phyloP scores from a whole-genome alignment of 2,329 filamentous ascomycete genomes.

The Rutstroemia sp. region DNA sequence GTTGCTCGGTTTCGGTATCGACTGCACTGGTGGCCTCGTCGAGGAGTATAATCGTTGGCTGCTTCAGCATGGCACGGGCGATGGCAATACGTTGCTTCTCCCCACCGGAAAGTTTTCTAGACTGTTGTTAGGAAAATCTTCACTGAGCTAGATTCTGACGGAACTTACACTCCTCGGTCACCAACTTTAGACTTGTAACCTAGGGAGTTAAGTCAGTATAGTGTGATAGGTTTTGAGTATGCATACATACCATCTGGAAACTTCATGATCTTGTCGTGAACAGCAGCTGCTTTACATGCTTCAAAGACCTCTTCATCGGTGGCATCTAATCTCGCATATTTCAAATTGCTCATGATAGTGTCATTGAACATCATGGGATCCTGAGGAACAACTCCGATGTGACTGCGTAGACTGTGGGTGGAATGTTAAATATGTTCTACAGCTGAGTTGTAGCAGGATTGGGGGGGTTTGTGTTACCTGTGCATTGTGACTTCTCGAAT shows the following conservation, averaged over 20 bases:
- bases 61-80: conserved; percentile 82
- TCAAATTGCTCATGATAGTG: conserved; percentile 35
- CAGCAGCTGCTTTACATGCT: conserved; percentile 50
- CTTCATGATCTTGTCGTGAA: conserved; percentile 48
- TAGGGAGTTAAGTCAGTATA: background rate
- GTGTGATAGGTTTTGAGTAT: too few relatives aligned
- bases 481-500: conserved; percentile 36
- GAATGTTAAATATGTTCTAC: conserved; percentile 10
- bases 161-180: conserved; percentile 42
- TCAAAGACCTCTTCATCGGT: conserved; percentile 30
- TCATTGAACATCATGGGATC: conserved; percentile 49
- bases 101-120: conserved; percentile 78
- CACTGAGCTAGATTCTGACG: background rate
- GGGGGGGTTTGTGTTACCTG: conserved; percentile 38
- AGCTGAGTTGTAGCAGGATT: conserved; percentile 24
- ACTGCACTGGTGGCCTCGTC: conserved; percentile 93
- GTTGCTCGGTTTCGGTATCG: conserved; percentile 88
- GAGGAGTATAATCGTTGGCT: conserved; percentile 84
- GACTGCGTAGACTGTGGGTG: conserved; percentile 28
- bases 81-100: conserved; percentile 85
- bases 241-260: conserved; percentile 47
- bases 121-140: conserved; percentile 46
- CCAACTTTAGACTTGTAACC: conserved; percentile 40
- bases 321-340: conserved; percentile 25
- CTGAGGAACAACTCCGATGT: conserved; percentile 50